A percentile compares a stretch with the other conserved stretches of the same genome.
Evolutionary conservation across 441 rosid species (phyloP).

Genomic region (Daphne laureola): DNA sequence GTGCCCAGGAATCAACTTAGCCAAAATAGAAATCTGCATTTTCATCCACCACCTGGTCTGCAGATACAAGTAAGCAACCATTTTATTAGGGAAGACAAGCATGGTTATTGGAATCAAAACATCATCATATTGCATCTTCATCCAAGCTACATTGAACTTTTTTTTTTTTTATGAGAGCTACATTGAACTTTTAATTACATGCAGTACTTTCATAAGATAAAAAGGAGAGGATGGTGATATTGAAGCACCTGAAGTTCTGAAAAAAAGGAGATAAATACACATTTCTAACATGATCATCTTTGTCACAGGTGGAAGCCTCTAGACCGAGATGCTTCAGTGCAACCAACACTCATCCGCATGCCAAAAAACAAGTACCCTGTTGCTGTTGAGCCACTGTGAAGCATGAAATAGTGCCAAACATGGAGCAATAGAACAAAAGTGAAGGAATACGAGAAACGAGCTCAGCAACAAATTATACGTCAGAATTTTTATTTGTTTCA

Average conservation of each 20-base stretch:
- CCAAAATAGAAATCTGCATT: slow-evolving; percentile 51
- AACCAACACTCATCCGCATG: slow-evolving; percentile 62
- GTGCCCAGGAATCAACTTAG: slow-evolving; percentile 67
- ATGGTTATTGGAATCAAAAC: neutral
- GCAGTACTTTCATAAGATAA: no score
- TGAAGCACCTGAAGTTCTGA: no score
- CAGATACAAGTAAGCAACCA: slow-evolving; percentile 43
- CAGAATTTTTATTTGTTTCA: neutral
- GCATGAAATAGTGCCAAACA: neutral
- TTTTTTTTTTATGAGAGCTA: no score
- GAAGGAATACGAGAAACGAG: neutral
- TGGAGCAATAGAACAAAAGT: neutral
- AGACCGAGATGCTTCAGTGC: slow-evolving; percentile 48
- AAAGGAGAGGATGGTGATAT: no score
- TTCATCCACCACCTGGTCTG: slow-evolving; percentile 55
- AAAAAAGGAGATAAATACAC: no score
- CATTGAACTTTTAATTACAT: no score
- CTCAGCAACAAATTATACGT: neutral
- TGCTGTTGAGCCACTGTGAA: slow-evolving; percentile 30
- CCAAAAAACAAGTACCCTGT: slow-evolving; percentile 48
- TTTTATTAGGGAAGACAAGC: neutral
- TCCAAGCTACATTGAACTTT: no score
- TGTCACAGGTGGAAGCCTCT: slow-evolving; percentile 42
- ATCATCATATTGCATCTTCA: neutral
- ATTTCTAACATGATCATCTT: neutral